A percentile compares a stretch with the other conserved stretches of the same genome.
phyloP scores from a whole-genome alignment of 2,329 filamentous ascomycete species.

The Colletotrichum tropicale region DNA sequence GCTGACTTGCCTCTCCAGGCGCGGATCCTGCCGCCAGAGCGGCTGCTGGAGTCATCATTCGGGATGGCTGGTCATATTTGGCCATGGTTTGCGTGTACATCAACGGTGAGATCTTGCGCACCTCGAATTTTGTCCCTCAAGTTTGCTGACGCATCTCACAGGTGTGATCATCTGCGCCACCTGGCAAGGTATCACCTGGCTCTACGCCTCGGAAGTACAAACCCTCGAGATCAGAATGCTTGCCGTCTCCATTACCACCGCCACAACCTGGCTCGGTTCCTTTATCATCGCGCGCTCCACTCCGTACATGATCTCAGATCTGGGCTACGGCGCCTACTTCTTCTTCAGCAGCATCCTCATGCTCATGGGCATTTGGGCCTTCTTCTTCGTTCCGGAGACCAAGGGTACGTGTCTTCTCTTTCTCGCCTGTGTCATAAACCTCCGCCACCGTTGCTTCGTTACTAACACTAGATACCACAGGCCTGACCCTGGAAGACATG shows the following conservation, averaged over 20 bases:
- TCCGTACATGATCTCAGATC: constrained; percentile 43
- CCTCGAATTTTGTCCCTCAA: fast-evolving
- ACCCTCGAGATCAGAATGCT: constrained; percentile 40
- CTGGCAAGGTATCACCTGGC: constrained; percentile 48
- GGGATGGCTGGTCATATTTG: constrained; percentile 44
- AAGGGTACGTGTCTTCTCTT: constrained; percentile 38
- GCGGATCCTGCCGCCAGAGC: constrained; percentile 40
- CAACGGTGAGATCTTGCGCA: constrained; percentile 31
- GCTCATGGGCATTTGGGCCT: constrained; percentile 48
- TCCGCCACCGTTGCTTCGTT: background rate
- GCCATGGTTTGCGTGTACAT: constrained; percentile 52
- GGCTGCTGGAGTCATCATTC: constrained; percentile 47
- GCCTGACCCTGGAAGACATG: constrained; percentile 52
- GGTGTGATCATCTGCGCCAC: constrained; percentile 39
- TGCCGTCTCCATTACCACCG: constrained; percentile 36
- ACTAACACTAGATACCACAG: constrained; percentile 6
- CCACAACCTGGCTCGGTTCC: constrained; percentile 41
- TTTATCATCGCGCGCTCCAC: constrained; percentile 44
- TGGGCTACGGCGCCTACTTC: constrained; percentile 56
- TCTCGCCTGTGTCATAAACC: too few relatives aligned
- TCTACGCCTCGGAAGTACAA: constrained; percentile 53
- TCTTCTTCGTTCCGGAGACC: constrained; percentile 57
- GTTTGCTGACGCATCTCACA: background rate
- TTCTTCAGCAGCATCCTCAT: constrained; percentile 55
- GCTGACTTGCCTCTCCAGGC: background rate